Conservation (phyloP, 495 filamentous ascomycete genomes). For the Penicillium steckii region DNA sequence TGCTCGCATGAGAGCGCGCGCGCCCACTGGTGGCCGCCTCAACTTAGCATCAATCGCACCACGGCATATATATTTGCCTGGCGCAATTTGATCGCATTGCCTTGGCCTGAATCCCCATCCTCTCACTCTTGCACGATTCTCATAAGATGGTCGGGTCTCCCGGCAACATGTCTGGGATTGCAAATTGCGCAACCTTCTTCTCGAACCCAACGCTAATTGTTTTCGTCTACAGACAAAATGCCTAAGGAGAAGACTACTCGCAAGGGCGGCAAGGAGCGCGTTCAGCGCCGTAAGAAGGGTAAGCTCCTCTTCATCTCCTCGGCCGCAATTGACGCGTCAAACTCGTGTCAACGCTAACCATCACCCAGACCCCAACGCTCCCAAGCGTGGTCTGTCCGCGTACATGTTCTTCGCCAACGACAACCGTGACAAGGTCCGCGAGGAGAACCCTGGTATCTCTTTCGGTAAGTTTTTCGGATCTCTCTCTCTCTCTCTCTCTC, state of each 20-base stretch:
- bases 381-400: slow-evolving; percentile 97
- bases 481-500: no score
- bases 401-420: slow-evolving; percentile 99
- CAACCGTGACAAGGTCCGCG: slow-evolving; percentile 94
- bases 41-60: no score
- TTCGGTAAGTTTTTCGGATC: slow-evolving; percentile 65
- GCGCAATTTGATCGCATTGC: neutral
- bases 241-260: slow-evolving; percentile 68
- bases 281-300: slow-evolving; percentile 83
- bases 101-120: no score
- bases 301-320: slow-evolving; percentile 32
- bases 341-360: slow-evolving; percentile 4
- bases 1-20: no score
- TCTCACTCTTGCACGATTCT: no score
- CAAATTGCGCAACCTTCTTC: neutral
- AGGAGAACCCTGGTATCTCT: slow-evolving; percentile 96
- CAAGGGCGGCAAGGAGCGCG: slow-evolving; percentile 51
- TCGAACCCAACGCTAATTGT: neutral
- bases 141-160: no score
- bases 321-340: slow-evolving; percentile 6
- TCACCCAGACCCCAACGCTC: slow-evolving; percentile 88
- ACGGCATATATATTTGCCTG: neutral
- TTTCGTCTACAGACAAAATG: slow-evolving; percentile 55
- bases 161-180: neutral
- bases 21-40: no score